phyloP scores from a whole-genome alignment of 441 rosid genomes.

The Capsella rubella region DNA sequence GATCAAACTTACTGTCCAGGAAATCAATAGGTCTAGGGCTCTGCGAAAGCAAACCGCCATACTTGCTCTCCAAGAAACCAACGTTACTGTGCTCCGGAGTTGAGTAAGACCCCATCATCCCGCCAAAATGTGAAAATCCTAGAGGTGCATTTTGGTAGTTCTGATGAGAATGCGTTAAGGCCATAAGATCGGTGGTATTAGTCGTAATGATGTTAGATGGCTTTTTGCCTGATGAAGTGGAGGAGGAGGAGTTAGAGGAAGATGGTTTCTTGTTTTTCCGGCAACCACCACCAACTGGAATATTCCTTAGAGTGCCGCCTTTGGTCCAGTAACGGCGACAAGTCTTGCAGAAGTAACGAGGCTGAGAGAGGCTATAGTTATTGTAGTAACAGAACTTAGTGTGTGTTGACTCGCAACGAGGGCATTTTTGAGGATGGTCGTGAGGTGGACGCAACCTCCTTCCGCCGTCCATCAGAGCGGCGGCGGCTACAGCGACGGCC shows the following conservation, averaged over 20 bases:
- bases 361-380: slow-evolving; percentile 97
- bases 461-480: slow-evolving; percentile 71
- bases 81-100: slow-evolving; percentile 42
- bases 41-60: slow-evolving; percentile 53
- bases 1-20: slow-evolving; percentile 78
- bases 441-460: slow-evolving; percentile 80
- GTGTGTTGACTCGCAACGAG: slow-evolving; percentile 89
- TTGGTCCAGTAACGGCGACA: slow-evolving; percentile 98
- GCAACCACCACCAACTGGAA: slow-evolving; percentile 97
- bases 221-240: slow-evolving; percentile 69
- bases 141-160: slow-evolving; percentile 48
- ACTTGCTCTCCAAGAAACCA: slow-evolving; percentile 61
- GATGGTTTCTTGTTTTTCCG: slow-evolving; percentile 81
- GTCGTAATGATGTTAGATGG: slow-evolving; percentile 56
- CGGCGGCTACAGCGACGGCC: slow-evolving; percentile 44
- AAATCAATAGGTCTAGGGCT: slow-evolving; percentile 72
- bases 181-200: slow-evolving; percentile 48
- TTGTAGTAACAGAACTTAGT: slow-evolving; percentile 97
- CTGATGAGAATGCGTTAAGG: slow-evolving; percentile 61
- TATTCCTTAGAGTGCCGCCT: slow-evolving; percentile 90
- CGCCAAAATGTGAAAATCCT: slow-evolving; percentile 42
- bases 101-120: slow-evolving; percentile 41
- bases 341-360: slow-evolving; percentile 95
- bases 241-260: slow-evolving; percentile 51
- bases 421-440: slow-evolving; percentile 88